A percentile compares a stretch with the other conserved stretches of the same genome.
These are phyloP conservation scores for Pholiota adiposa DNA, from an alignment of 1,284 basidiomycete genomes.

Conservation along the genomic window DNA sequence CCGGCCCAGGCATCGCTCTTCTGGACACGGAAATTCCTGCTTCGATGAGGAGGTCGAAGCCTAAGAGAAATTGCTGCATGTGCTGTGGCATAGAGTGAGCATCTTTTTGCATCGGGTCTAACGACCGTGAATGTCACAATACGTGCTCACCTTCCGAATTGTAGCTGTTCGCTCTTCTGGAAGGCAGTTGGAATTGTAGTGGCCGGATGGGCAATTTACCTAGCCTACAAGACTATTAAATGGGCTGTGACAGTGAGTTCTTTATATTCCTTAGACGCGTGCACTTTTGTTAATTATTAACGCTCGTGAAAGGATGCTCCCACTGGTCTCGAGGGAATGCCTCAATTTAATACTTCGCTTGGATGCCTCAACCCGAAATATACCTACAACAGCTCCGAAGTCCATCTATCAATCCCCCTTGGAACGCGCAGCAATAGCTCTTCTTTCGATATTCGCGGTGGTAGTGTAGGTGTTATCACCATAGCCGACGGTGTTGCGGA, in stretches of 20 bases:
- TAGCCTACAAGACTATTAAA: constrained; percentile 44
- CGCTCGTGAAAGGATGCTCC: constrained; percentile 42
- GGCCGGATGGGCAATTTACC: constrained; percentile 44
- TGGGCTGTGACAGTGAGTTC: constrained; percentile 51
- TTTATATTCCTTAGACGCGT: neutral
- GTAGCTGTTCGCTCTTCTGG: constrained; percentile 56
- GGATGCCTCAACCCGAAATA: constrained; percentile 49
- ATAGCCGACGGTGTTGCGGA: constrained; percentile 46
- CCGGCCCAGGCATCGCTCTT: constrained; percentile 32
- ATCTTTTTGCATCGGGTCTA: neutral
- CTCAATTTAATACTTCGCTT: constrained; percentile 54
- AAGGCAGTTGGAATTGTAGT: constrained; percentile 57
- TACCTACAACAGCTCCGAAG: constrained; percentile 46
- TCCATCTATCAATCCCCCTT: constrained; percentile 43
- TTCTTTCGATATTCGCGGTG: constrained; percentile 49
- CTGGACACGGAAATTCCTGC: constrained; percentile 44
- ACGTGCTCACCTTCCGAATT: neutral
- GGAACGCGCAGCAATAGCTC: constrained; percentile 42
- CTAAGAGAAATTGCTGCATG: constrained; percentile 45
- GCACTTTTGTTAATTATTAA: neutral
- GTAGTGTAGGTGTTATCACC: constrained; percentile 54
- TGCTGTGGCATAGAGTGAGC: constrained; percentile 58
- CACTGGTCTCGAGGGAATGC: constrained; percentile 57
- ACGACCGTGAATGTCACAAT: neutral
- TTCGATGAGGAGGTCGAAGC: constrained; percentile 36